Percentiles rank a stretch among this genome's conserved stretches.
phyloP scores from a whole-genome alignment of 345 rosid genomes.

The Rhizophora mangle region DNA sequence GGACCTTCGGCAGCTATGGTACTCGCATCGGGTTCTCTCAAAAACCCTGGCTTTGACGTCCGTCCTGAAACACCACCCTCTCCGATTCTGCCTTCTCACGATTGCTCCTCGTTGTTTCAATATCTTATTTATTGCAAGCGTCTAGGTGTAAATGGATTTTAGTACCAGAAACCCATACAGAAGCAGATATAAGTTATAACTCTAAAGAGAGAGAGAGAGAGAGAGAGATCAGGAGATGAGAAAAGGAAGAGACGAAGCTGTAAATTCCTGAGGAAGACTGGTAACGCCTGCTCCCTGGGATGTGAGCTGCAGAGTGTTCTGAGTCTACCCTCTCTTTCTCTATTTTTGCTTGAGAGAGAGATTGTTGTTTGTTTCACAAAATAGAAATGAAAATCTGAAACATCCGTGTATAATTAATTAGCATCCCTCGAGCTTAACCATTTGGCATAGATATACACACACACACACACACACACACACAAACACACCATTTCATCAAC shows the following conservation, averaged over 20 bases:
- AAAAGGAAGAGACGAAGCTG: slow-evolving; percentile 45
- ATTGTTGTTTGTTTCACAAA: neutral
- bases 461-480: too few species aligned
- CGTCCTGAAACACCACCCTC: neutral
- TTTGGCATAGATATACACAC: too few species aligned
- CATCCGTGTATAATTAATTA: slow-evolving; percentile 32
- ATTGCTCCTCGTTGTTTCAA: neutral
- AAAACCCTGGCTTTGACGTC: too few species aligned
- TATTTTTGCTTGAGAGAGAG: slow-evolving; percentile 6
- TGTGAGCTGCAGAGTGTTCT: too few species aligned
- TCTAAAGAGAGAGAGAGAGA: neutral
- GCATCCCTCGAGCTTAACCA: slow-evolving; percentile 4
- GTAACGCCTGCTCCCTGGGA: slow-evolving; percentile 22
- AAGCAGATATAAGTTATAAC: neutral
- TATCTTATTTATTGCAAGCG: neutral
- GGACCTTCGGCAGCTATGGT: too few species aligned
- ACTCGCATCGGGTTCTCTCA: too few species aligned
- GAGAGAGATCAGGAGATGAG: slow-evolving; percentile 32
- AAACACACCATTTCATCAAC: neutral
- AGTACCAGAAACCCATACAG: too few species aligned
- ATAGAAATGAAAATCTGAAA: neutral
- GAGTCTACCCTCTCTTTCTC: neutral
- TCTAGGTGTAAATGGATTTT: slow-evolving; percentile 13
- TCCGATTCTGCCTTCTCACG: neutral
- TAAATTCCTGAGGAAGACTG: slow-evolving; percentile 43